These are phyloP conservation scores for Cordyceps militaris DNA, from an alignment of 2,329 filamentous ascomycete species.

Conservation along the genomic window DNA sequence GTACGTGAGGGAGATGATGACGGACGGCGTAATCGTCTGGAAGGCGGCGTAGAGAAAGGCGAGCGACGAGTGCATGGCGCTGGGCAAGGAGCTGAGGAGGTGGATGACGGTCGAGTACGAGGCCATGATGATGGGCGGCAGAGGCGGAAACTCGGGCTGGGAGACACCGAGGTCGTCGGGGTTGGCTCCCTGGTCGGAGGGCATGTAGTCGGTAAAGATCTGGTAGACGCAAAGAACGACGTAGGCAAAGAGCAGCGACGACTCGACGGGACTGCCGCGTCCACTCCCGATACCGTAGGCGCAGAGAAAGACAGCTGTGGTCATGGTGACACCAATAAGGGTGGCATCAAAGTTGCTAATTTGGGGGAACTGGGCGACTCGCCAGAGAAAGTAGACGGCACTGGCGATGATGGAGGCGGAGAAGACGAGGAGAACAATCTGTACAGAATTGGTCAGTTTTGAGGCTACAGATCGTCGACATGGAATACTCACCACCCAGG, in stretches of 20 bases:
- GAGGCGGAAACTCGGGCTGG: slow-evolving; percentile 88
- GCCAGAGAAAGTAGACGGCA: slow-evolving; percentile 93
- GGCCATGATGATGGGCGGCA: slow-evolving; percentile 96
- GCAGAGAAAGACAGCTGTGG: slow-evolving; percentile 85
- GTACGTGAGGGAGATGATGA: slow-evolving; percentile 91
- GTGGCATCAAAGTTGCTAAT: slow-evolving; percentile 89
- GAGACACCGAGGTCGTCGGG: slow-evolving; percentile 41
- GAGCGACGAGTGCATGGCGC: slow-evolving; percentile 73
- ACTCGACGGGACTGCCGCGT: slow-evolving; percentile 90
- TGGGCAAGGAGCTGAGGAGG: slow-evolving; percentile 74
- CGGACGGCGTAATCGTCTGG: slow-evolving; percentile 90
- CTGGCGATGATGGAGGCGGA: slow-evolving; percentile 90
- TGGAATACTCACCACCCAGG: slow-evolving; percentile 70
- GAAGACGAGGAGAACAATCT: slow-evolving; percentile 83
- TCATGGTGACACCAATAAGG: slow-evolving; percentile 86
- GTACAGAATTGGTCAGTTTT: slow-evolving; percentile 15
- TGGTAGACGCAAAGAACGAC: slow-evolving; percentile 98
- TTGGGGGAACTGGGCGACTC: slow-evolving; percentile 86
- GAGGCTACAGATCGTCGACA: background rate
- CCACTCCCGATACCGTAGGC: slow-evolving; percentile 92
- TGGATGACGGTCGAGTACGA: slow-evolving; percentile 90
- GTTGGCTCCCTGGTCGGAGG: slow-evolving; percentile 58
- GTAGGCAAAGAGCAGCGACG: slow-evolving; percentile 91
- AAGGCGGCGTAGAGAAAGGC: slow-evolving; percentile 86
- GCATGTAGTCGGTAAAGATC: slow-evolving; percentile 96